These are phyloP conservation scores for Boletus sp. DNA, from an alignment of 768 basidiomycete genomes.

Conservation along the genomic window DNA sequence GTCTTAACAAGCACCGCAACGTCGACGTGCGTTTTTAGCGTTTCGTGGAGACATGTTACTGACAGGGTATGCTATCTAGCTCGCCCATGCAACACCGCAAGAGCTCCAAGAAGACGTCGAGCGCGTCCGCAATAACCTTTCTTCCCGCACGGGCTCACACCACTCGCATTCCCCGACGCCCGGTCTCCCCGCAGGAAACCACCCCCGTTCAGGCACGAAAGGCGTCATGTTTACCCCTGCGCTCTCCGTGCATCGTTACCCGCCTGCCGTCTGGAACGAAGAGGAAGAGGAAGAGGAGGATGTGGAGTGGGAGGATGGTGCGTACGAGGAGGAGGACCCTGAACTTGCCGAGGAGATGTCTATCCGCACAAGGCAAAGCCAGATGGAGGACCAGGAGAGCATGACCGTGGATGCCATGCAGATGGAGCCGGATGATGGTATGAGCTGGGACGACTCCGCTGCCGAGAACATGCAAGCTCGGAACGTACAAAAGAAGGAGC, in stretches of 20 bases:
- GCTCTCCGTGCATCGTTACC: conserved; percentile 69
- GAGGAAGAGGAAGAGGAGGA: conserved; percentile 62
- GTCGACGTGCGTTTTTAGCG: conserved; percentile 70
- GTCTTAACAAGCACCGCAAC: conserved; percentile 96
- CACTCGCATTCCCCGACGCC: conserved; percentile 48
- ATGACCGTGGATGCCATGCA: conserved; percentile 30
- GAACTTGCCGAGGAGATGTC: conserved; percentile 60
- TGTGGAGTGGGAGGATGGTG: conserved; percentile 59
- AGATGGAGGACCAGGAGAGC: conserved; percentile 30
- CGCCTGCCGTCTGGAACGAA: conserved; percentile 81
- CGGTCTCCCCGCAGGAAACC: conserved; percentile 33
- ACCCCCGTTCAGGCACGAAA: conserved; percentile 32
- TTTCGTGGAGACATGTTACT: not conserved
- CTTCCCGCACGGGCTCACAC: conserved; percentile 47
- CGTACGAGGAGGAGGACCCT: conserved; percentile 67
- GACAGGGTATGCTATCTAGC: conserved; percentile 13
- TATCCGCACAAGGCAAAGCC: conserved; percentile 38
- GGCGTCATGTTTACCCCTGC: conserved; percentile 73
- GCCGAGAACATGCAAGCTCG: conserved; percentile 50
- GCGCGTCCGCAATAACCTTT: conserved; percentile 50
- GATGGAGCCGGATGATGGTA: conserved; percentile 79
- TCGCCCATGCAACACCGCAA: conserved; percentile 35
- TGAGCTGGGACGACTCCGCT: conserved; percentile 81
- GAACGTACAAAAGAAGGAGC: conserved; percentile 27
- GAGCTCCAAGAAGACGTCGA: conserved; percentile 63